Evolutionary conservation across 768 basidiomycete species (phyloP), one percentile per base, ranked within the genome.

Genomic region (Nevesoporus exiguus): DNA sequence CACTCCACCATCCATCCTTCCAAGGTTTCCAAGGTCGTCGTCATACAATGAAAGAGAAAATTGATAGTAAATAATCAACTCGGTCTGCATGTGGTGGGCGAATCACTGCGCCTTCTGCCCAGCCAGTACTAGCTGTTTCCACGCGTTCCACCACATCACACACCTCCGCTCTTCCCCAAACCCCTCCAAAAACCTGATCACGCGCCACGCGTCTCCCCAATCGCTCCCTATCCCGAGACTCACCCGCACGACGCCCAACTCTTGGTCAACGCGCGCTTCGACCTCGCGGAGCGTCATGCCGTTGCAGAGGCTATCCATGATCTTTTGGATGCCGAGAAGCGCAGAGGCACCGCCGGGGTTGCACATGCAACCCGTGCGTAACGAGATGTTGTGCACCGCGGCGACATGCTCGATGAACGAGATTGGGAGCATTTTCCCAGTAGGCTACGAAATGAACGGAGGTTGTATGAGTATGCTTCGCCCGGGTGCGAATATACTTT

Each of bases 301-400:
- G 1, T 76, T 72, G 56, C 77, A 81, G 0, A 90, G 76, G 14
- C 66, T 71, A 6, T 75, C 72, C 88, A 90, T 91, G 54, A 84
- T 77, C 19, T 78, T 74, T 54, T 83, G 72, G 29, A 90, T 78
- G 0, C 84, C 84, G 5, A 91, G 76, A 15, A 93, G 71, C 6
- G 86, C 80, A 1, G 88, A 83, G 0, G 89, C 87, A 17, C 84
- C 90, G 10, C 91, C 91, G 15, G 90, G 88, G 59, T 93, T 93
- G 65, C 91, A 93, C 82, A 92, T 85, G 67, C 90, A 93, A 0
- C 90, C 90, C 3, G 90, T 89, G 40, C 90, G 84, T 30, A 93
- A 71, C 17, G 89, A 90, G 53, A 93, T 84, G 47, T 77, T 80
- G 58, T 80, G 76, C 49, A 70, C 74, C 17, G 83, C 77, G 14